Evolutionary conservation across 768 basidiomycete species (phyloP), one percentile per base, ranked within the genome.

Genomic region (Tubosaeta brunneosetosa): DNA sequence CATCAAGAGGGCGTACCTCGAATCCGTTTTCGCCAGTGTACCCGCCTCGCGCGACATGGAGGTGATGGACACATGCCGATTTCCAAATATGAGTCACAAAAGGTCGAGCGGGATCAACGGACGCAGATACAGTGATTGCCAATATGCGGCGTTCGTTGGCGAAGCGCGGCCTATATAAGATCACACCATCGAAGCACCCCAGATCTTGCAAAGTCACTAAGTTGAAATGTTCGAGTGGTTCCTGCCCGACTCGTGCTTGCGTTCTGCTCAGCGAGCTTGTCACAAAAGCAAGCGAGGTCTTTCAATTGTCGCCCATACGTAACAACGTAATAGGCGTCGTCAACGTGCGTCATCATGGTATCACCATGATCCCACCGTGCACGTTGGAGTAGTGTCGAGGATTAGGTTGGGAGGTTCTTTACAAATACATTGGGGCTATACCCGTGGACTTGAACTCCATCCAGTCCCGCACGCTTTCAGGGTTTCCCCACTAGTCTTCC

Each of bases 1-100:
- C 11, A 3, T 44, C 53, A 10, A 47, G 36, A 52, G 26, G 36
- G 41, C 42, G 42, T 45, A 85, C 93, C 78, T 99, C 97, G 59
- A 99, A 98, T 0, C 97, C 97, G 69, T 99, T 97, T 72, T 99
- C 97, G 11, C 97, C 97, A 0, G 97, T 98, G 71, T 99, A 99
- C 5, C 97, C 97, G 27, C 93, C 91, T 14, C 97, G 84, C 9
- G 93, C 89, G 29, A 98, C 82, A 65, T 98, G 93, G 33, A 91
- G 79, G 4, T 68, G 61, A 52, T 86, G 82, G 9, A 91, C 79
- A 64, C 83, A 92, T 0, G 88, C 86, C 17, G 89, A 86, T 82
- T 85, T 36, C 94, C 93, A 62, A 99, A 97, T 26, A 85, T 87
- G 46, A 98, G 73, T 37, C 76, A 71, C 19, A 73, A 69, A 11